Conservation (phyloP, 1,139 yeast genomes). For the Geotrichum carabidarum region DNA sequence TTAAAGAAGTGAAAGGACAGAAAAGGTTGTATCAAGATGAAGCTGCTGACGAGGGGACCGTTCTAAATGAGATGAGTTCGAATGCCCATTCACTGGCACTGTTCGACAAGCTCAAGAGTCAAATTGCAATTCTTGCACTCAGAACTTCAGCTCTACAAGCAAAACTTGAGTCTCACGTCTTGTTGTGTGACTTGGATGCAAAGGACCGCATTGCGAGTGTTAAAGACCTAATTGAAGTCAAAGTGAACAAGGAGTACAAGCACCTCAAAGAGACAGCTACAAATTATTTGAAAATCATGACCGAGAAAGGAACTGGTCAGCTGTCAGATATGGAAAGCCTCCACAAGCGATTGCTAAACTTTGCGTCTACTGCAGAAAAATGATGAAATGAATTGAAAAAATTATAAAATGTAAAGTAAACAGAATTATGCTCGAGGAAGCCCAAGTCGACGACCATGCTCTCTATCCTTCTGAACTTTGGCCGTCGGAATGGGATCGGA, state of each 20-base stretch:
- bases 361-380: background rate
- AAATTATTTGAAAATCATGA: background rate
- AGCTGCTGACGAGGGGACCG: background rate
- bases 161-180: background rate
- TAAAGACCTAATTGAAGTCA: background rate
- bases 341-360: background rate
- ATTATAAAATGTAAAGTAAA: background rate
- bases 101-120: background rate
- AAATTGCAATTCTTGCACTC: background rate
- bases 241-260: background rate
- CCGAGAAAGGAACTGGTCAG: background rate
- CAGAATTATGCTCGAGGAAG: background rate
- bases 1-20: background rate
- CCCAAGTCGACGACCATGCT: background rate
- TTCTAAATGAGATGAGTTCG: too few relatives aligned
- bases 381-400: background rate
- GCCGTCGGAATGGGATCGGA: slow-evolving; percentile 15
- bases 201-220: background rate
- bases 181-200: background rate
- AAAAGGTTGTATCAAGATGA: background rate
- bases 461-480: slow-evolving; percentile 7
- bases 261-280: background rate
- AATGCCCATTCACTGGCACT: too few relatives aligned
- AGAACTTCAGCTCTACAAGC: background rate
- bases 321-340: background rate